Evolutionary conservation across 495 filamentous ascomycete genomes (phyloP).

Genomic region (Xylaria sp.): DNA sequence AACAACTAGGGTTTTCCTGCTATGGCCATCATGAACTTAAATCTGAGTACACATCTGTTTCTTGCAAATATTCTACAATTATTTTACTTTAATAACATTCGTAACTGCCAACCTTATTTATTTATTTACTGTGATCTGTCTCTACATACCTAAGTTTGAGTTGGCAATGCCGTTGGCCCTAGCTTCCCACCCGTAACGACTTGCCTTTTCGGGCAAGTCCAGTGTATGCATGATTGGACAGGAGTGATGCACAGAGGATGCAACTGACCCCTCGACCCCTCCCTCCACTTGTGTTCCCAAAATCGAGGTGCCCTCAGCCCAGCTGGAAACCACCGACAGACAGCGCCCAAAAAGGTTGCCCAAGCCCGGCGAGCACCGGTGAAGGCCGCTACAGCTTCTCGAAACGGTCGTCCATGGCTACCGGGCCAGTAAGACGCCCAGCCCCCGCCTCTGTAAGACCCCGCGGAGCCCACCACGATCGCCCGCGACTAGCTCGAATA

Average conservation of each 20-base stretch:
- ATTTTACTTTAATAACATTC: neutral
- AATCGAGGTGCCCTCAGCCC: neutral
- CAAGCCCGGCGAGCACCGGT: slow-evolving; percentile 7
- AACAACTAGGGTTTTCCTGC: neutral
- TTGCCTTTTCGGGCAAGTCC: slow-evolving; percentile 20
- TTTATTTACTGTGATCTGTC: neutral
- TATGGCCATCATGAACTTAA: neutral
- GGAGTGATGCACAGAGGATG: neutral
- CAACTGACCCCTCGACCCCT: neutral
- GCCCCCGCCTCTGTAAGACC: neutral
- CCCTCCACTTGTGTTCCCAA: neutral
- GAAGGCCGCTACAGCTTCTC: slow-evolving; percentile 1
- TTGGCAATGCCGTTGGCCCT: neutral
- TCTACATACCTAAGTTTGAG: no score
- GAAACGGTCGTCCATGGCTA: slow-evolving; percentile 2
- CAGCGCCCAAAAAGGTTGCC: neutral
- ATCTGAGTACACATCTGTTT: neutral
- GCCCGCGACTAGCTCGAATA: neutral
- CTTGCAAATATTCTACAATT: neutral
- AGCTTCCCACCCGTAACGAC: neutral
- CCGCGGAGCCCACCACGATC: neutral
- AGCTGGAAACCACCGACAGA: neutral
- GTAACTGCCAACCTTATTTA: neutral
- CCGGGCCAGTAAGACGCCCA: neutral
- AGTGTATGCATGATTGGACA: slow-evolving; percentile 7